A percentile compares a stretch with the other conserved stretches of the same genome.
Conservation (phyloP, 768 basidiomycete species). For the Crassisporium funariophilum region DNA sequence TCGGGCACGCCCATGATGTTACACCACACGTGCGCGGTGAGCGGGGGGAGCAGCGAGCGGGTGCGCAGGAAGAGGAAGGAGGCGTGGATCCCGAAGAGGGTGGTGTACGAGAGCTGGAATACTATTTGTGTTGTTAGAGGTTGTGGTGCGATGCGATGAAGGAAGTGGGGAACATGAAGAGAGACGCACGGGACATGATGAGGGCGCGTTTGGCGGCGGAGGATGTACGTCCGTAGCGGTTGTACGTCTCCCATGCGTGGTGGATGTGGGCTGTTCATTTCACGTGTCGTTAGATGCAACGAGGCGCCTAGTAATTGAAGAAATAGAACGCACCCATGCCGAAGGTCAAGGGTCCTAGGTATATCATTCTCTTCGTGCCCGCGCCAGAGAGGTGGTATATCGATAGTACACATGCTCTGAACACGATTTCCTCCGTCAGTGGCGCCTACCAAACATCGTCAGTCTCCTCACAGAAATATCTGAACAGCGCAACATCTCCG, state of each 20-base stretch:
- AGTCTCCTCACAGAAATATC: background rate
- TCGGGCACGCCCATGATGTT: constrained; percentile 93
- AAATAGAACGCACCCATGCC: constrained; percentile 66
- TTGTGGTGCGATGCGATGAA: background rate
- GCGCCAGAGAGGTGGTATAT: constrained; percentile 69
- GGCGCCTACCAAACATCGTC: constrained; percentile 61
- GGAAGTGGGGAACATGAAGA: background rate
- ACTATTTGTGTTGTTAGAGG: constrained; percentile 46
- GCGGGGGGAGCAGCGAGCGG: constrained; percentile 75
- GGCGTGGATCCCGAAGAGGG: constrained; percentile 87
- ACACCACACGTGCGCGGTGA: constrained; percentile 87
- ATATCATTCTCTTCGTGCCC: constrained; percentile 62
- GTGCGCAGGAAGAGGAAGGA: constrained; percentile 87
- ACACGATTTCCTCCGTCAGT: constrained; percentile 90
- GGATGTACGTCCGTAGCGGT: constrained; percentile 66
- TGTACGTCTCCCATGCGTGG: constrained; percentile 87
- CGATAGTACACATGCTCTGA: constrained; percentile 81
- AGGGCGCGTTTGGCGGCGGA: constrained; percentile 67
- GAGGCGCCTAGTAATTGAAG: background rate
- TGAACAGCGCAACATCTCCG: no score
- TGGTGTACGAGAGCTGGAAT: constrained; percentile 90
- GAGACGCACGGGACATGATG: constrained; percentile 53
- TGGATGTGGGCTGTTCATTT: constrained; percentile 89
- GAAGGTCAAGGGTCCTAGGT: constrained; percentile 83
- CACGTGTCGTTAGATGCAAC: background rate